These are phyloP conservation scores for Guyanaporus albipodus DNA, from an alignment of 768 basidiomycete genomes.

Conservation along the genomic window DNA sequence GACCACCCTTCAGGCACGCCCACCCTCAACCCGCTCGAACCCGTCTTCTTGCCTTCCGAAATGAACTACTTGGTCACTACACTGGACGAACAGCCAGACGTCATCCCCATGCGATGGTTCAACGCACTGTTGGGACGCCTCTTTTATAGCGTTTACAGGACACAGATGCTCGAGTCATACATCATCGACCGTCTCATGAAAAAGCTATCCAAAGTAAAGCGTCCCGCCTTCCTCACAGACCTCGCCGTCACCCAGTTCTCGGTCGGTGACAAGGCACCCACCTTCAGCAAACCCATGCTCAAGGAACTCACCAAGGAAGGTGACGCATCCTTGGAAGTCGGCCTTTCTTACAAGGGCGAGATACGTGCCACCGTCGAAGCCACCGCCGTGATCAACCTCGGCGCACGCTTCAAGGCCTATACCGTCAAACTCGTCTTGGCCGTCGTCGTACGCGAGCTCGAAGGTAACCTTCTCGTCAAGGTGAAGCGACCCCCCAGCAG, in stretches of 20 bases:
- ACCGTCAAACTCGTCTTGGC: slow-evolving; percentile 87
- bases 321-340: slow-evolving; percentile 85
- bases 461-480: slow-evolving; percentile 85
- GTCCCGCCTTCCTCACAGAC: slow-evolving; percentile 80
- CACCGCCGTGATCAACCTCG: slow-evolving; percentile 80
- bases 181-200: slow-evolving; percentile 90
- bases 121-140: slow-evolving; percentile 91
- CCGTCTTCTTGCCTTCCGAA: slow-evolving; percentile 70
- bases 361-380: slow-evolving; percentile 88
- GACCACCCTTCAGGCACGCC: slow-evolving; percentile 59
- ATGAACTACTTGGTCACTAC: slow-evolving; percentile 82
- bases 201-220: slow-evolving; percentile 89
- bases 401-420: slow-evolving; percentile 83
- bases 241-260: slow-evolving; percentile 86
- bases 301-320: slow-evolving; percentile 96
- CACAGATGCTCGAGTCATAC: slow-evolving; percentile 72
- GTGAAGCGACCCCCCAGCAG: slow-evolving; percentile 95
- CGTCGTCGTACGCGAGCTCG: slow-evolving; percentile 81
- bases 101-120: slow-evolving; percentile 96
- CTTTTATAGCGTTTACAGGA: slow-evolving; percentile 90
- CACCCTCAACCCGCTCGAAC: slow-evolving; percentile 53
- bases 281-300: slow-evolving; percentile 95
- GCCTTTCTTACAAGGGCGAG: slow-evolving; percentile 81
- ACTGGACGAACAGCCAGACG: slow-evolving; percentile 90
- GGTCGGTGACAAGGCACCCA: slow-evolving; percentile 79